Conservation (phyloP, 176 grass and related monocot genomes). For the Secale cereale region DNA sequence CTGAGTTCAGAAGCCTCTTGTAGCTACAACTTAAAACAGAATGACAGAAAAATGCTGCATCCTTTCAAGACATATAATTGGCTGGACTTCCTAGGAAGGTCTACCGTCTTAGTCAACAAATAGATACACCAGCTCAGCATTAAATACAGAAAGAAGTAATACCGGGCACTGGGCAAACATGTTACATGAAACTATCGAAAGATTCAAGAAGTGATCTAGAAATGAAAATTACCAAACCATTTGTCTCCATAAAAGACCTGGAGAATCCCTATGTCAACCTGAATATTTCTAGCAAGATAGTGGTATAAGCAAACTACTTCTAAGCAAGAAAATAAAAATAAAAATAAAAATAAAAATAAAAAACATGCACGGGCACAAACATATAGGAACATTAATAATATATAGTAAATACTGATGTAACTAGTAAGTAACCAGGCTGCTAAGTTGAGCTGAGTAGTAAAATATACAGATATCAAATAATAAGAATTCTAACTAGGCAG, state of each 20-base stretch:
- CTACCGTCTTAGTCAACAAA: background rate
- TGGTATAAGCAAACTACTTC: background rate
- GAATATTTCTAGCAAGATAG: background rate
- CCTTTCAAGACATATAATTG: background rate
- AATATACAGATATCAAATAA: background rate
- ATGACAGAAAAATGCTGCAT: background rate
- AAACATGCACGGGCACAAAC: background rate
- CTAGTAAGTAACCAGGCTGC: background rate
- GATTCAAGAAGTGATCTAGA: background rate
- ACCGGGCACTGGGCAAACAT: background rate
- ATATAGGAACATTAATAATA: conserved; percentile 13
- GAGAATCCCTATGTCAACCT: background rate
- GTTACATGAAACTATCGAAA: background rate
- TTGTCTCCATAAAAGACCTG: background rate
- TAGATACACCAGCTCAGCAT: background rate
- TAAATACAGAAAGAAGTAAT: background rate
- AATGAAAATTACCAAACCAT: background rate
- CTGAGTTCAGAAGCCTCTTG: background rate
- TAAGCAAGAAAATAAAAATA: background rate
- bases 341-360: no score
- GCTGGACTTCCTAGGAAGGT: background rate
- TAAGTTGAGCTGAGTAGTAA: background rate
- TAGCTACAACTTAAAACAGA: background rate
- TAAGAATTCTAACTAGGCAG: background rate
- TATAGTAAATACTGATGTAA: background rate